A percentile compares a stretch with the other conserved stretches of the same genome.
phyloP scores from a whole-genome alignment of 1,284 basidiomycete genomes.

The Trametes sp. region DNA sequence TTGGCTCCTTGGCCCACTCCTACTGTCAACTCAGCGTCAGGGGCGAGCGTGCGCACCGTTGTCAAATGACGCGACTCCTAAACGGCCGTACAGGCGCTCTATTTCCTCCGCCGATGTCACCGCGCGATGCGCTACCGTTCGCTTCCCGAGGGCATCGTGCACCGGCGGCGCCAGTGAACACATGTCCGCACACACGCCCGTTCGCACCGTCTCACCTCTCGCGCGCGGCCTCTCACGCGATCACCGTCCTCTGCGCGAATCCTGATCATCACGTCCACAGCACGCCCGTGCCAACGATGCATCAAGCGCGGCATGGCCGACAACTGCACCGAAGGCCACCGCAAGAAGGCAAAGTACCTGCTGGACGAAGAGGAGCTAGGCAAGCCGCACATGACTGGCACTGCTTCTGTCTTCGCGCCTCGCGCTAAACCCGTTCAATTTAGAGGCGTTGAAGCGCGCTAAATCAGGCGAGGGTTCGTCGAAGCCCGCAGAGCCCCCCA shows the following conservation, averaged over 20 bases:
- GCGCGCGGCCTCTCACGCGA: not conserved
- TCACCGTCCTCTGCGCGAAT: constrained; percentile 7
- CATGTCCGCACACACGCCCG: not conserved
- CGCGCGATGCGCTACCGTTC: not conserved
- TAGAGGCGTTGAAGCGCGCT: constrained; percentile 68
- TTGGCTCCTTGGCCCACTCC: not conserved
- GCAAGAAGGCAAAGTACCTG: constrained; percentile 98
- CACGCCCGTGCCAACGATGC: constrained; percentile 94
- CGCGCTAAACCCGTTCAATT: constrained; percentile 38
- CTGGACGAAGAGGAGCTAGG: constrained; percentile 92
- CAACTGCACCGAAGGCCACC: constrained; percentile 91
- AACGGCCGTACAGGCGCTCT: not conserved
- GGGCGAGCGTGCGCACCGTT: not conserved
- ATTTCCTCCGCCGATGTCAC: constrained; percentile 8
- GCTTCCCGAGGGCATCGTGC: not conserved
- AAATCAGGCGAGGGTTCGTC: constrained; percentile 48
- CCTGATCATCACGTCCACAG: constrained; percentile 50
- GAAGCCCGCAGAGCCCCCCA: constrained; percentile 38
- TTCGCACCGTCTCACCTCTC: not conserved
- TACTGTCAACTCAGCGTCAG: not conserved
- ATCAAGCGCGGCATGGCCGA: constrained; percentile 92
- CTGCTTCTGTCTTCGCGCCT: constrained; percentile 11
- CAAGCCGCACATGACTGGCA: constrained; percentile 49
- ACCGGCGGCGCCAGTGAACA: not conserved
- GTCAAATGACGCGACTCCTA: constrained; percentile 3